A percentile compares a stretch with the other conserved stretches of the same genome.
Evolutionary conservation across 371 early-diverging fungal species (phyloP).

Genomic region (Cokeromyces recurvatus): DNA sequence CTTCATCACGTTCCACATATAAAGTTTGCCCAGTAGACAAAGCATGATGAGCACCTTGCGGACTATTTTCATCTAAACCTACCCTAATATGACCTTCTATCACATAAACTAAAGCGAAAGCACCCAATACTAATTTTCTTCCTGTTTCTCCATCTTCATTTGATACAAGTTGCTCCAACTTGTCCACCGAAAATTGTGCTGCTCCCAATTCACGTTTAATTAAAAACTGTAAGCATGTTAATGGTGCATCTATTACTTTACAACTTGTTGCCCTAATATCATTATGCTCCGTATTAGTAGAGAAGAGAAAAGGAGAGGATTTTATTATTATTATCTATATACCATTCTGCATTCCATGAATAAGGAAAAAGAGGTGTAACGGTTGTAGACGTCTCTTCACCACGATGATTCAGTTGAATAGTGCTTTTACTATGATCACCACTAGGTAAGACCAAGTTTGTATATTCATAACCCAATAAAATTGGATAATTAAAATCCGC

Average conservation of each 20-base stretch:
- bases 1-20: constrained; percentile 58
- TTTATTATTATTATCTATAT: constrained; percentile 5
- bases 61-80: constrained; percentile 43
- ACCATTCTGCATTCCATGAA: constrained; percentile 59
- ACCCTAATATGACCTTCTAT: constrained; percentile 52
- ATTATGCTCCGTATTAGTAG: no score
- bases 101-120: constrained; percentile 57
- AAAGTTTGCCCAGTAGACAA: constrained; percentile 51
- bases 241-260: constrained; percentile 45
- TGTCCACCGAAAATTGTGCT: constrained; percentile 40
- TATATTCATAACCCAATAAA: constrained; percentile 62
- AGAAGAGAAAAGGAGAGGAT: no score
- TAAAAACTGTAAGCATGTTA: constrained; percentile 52
- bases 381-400: constrained; percentile 48
- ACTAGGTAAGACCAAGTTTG: constrained; percentile 33
- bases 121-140: constrained; percentile 48
- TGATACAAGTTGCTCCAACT: constrained; percentile 33
- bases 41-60: constrained; percentile 12
- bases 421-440: constrained; percentile 21
- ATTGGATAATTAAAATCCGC: constrained; percentile 60
- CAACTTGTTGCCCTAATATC: constrained; percentile 45
- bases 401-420: constrained; percentile 52
- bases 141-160: constrained; percentile 41
- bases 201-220: constrained; percentile 43
- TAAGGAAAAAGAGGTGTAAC: constrained; percentile 61